These are phyloP conservation scores for Pseudogymnoascus sp. DNA, from an alignment of 2,329 filamentous ascomycete genomes.

Conservation along the genomic window DNA sequence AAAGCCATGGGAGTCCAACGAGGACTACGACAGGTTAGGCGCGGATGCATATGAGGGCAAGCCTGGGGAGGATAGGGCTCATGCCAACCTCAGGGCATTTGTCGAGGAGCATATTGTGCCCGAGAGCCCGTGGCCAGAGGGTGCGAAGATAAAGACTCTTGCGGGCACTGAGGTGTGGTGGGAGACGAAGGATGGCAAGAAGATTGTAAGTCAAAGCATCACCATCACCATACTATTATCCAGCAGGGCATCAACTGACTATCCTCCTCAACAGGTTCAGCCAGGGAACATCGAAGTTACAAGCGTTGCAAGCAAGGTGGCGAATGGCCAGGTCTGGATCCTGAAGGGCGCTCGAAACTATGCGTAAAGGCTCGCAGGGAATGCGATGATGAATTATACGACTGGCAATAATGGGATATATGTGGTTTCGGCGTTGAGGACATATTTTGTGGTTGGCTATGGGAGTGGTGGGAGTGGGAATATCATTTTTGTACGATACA, in stretches of 20 bases:
- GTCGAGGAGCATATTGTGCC: constrained; percentile 79
- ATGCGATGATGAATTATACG: background rate
- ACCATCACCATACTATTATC: background rate
- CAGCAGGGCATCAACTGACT: background rate
- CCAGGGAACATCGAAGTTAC: constrained; percentile 74
- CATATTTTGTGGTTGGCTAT: background rate
- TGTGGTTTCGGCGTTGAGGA: background rate
- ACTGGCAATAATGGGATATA: background rate
- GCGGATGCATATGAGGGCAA: constrained; percentile 66
- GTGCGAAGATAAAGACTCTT: constrained; percentile 57
- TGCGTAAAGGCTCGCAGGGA: constrained; percentile 11
- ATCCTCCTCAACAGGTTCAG: constrained; percentile 48
- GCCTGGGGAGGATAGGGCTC: constrained; percentile 67
- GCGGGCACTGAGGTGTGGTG: constrained; percentile 71
- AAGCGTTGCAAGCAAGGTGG: constrained; percentile 63
- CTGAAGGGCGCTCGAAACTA: constrained; percentile 46
- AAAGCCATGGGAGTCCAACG: constrained; percentile 78
- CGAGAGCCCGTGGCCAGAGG: constrained; percentile 65
- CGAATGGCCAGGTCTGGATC: constrained; percentile 70
- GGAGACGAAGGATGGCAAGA: constrained; percentile 62
- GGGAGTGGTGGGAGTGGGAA: background rate
- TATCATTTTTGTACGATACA: background rate
- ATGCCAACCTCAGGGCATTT: constrained; percentile 68
- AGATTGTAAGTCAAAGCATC: constrained; percentile 45
- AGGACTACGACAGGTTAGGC: constrained; percentile 62